Percentiles rank a stretch among this genome's conserved stretches.
phyloP scores from a whole-genome alignment of 768 basidiomycete species.

The Tylopilus plumbeoviolaceoides region DNA sequence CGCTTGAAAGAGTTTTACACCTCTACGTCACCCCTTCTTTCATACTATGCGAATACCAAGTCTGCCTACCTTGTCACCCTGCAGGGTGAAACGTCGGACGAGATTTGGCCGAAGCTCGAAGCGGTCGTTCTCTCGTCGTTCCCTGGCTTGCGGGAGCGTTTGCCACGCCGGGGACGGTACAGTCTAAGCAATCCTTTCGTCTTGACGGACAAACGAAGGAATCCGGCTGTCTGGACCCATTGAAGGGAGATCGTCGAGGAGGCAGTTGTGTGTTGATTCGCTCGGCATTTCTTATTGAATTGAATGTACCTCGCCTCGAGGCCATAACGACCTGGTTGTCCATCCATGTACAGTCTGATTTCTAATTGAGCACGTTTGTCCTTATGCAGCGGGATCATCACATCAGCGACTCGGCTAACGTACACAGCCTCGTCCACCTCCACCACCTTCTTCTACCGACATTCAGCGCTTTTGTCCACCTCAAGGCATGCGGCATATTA shows the following conservation, averaged over 20 bases:
- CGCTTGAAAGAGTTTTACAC: constrained; percentile 75
- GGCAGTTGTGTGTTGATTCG: background rate
- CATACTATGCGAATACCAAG: constrained; percentile 51
- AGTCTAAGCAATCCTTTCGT: constrained; percentile 54
- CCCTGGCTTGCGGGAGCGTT: constrained; percentile 53
- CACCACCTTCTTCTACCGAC: background rate
- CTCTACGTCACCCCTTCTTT: constrained; percentile 76
- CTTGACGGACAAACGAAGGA: constrained; percentile 20
- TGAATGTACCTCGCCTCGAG: background rate
- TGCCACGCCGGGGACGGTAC: constrained; percentile 42
- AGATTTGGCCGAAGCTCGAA: constrained; percentile 87
- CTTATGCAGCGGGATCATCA: too few species aligned
- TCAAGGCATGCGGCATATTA: constrained; percentile 22
- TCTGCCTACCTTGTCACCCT: constrained; percentile 53
- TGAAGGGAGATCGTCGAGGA: constrained; percentile 3
- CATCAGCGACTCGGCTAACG: too few species aligned
- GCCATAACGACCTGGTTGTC: constrained; percentile 1
- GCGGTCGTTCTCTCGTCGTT: constrained; percentile 51
- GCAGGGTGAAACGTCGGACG: constrained; percentile 73
- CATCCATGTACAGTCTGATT: constrained; percentile 9
- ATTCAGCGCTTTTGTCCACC: constrained; percentile 16
- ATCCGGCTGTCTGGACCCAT: constrained; percentile 15
- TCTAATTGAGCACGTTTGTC: background rate
- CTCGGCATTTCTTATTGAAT: constrained; percentile 1
- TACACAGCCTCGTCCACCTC: constrained; percentile 12